Evolutionary conservation across 2,329 filamentous ascomycete genomes (phyloP).

Genomic region (Apiospora malaysiana): DNA sequence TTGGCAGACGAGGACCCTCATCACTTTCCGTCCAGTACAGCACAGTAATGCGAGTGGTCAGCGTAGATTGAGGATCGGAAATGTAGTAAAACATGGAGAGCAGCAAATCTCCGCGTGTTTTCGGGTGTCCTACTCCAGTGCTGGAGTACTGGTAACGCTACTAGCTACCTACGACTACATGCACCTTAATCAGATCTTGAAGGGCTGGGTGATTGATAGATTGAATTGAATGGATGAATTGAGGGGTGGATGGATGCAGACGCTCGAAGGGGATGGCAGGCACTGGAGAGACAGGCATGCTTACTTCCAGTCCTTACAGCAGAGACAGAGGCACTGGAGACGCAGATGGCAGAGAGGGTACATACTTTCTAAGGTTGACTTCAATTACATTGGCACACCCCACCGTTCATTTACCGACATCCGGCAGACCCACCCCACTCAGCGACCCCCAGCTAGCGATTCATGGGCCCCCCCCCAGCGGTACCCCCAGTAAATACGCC

Average conservation of each 20-base stretch:
- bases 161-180: too few relatives aligned
- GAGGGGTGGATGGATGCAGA: too few relatives aligned
- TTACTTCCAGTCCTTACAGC: too few relatives aligned
- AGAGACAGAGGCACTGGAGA: too few relatives aligned
- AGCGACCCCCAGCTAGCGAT: not conserved
- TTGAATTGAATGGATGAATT: not conserved
- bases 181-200: too few relatives aligned
- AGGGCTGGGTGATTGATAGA: too few relatives aligned
- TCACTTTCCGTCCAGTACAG: not conserved
- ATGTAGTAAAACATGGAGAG: slow-evolving; percentile 15
- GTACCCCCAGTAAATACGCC: too few relatives aligned
- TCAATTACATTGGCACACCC: slow-evolving; percentile 6
- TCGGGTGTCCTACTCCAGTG: slow-evolving; percentile 3
- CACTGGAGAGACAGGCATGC: too few relatives aligned
- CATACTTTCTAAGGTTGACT: not conserved
- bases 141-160: too few relatives aligned
- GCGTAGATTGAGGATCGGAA: not conserved
- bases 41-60: not conserved
- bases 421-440: not conserved
- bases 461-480: not conserved
- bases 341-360: too few relatives aligned
- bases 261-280: not conserved
- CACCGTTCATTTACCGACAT: slow-evolving; percentile 18
- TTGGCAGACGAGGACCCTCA: slow-evolving; percentile 5
- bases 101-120: slow-evolving; percentile 6